A percentile compares a stretch with the other conserved stretches of the same genome.
phyloP scores from a whole-genome alignment of 257 asterid species.

The Fraxinus cuspidata region DNA sequence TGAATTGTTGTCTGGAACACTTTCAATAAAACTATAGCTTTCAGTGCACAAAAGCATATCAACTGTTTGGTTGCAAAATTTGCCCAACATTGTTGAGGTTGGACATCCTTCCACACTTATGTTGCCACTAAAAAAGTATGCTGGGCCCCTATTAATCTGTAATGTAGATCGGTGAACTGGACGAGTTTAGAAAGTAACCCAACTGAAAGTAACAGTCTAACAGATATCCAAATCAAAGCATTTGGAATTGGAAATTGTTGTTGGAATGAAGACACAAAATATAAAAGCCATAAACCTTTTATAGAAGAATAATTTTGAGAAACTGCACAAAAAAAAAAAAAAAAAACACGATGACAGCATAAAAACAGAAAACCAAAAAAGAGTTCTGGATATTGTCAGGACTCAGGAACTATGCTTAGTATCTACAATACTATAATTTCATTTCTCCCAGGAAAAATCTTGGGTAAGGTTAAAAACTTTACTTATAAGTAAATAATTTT shows the following conservation, averaged over 20 bases:
- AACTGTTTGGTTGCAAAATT: slow-evolving; percentile 84
- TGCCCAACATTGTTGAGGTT: slow-evolving; percentile 61
- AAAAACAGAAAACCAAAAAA: too few relatives aligned
- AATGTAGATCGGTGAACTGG: slow-evolving; percentile 8
- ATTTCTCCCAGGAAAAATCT: not conserved
- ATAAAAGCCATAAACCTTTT: not conserved
- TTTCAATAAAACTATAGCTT: slow-evolving; percentile 40
- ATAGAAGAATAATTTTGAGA: not conserved
- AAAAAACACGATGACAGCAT: not conserved
- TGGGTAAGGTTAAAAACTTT: not conserved
- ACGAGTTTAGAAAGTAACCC: slow-evolving; percentile 7
- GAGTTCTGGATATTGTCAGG: not conserved
- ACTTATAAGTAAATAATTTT: not conserved
- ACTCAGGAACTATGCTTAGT: not conserved
- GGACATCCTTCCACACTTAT: slow-evolving; percentile 83
- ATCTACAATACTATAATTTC: not conserved
- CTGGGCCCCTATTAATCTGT: slow-evolving; percentile 86
- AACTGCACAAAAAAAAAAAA: not conserved
- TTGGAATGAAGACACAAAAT: not conserved
- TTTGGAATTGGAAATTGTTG: not conserved
- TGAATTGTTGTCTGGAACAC: slow-evolving; percentile 29
- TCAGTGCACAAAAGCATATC: slow-evolving; percentile 60
- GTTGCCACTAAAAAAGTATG: slow-evolving; percentile 72
- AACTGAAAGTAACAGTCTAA: not conserved
- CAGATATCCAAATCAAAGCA: slow-evolving; percentile 8